These are phyloP conservation scores for Lodderomyces oxycetoniae DNA, from an alignment of 1,139 yeast genomes.

Conservation along the genomic window DNA sequence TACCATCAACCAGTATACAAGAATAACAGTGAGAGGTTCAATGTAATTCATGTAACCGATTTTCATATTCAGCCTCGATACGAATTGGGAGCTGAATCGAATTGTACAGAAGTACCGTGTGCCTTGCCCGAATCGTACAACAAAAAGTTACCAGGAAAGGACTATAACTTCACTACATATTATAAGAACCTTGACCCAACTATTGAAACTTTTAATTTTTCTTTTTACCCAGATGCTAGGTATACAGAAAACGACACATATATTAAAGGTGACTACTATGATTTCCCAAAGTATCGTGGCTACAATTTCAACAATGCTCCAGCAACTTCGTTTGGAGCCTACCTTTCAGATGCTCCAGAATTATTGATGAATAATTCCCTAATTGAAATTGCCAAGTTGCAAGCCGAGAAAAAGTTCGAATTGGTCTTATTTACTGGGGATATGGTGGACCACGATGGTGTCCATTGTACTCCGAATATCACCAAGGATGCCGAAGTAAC, in stretches of 20 bases:
- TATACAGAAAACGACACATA: constrained; percentile 33
- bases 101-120: constrained; percentile 51
- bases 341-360: constrained; percentile 63
- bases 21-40: constrained; percentile 33
- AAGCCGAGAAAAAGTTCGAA: constrained; percentile 39
- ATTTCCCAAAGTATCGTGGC: constrained; percentile 33
- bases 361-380: constrained; percentile 52
- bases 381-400: constrained; percentile 37
- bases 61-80: constrained; percentile 59
- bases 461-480: constrained; percentile 41
- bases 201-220: constrained; percentile 20
- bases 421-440: constrained; percentile 70
- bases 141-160: constrained; percentile 21
- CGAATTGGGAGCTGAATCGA: constrained; percentile 56
- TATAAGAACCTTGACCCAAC: constrained; percentile 18
- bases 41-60: constrained; percentile 64
- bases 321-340: constrained; percentile 58
- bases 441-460: constrained; percentile 56
- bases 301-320: constrained; percentile 43
- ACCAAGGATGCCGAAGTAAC: constrained; percentile 52
- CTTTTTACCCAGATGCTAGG: constrained; percentile 18
- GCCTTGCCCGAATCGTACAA: constrained; percentile 41
- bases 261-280: constrained; percentile 38
- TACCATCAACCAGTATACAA: constrained; percentile 23
- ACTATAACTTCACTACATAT: constrained; percentile 32